Percentiles rank a stretch among this genome's conserved stretches.
phyloP scores from a whole-genome alignment of 1,139 yeast genomes.

The Taiozyma sp. region DNA sequence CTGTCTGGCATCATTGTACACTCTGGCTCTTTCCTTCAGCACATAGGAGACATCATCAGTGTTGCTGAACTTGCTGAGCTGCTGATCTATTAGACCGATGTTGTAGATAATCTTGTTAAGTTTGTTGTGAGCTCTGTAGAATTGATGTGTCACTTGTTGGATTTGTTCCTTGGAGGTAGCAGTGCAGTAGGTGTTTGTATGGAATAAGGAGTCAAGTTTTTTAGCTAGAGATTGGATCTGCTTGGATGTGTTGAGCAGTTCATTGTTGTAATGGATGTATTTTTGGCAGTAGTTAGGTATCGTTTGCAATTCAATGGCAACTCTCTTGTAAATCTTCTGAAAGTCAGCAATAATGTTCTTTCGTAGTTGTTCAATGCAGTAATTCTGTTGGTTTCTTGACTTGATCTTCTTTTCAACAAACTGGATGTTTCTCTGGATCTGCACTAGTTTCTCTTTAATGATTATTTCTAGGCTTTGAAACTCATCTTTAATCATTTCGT shows the following conservation, averaged over 20 bases:
- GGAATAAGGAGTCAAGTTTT: constrained; percentile 1
- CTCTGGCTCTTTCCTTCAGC: constrained; percentile 23
- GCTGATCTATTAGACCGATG: constrained; percentile 9
- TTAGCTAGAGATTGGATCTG: neutral
- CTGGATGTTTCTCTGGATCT: constrained; percentile 15
- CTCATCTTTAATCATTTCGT: constrained; percentile 12
- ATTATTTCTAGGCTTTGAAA: constrained; percentile 7
- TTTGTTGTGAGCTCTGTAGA: constrained; percentile 5
- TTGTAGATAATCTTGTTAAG: constrained; percentile 12
- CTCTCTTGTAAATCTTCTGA: constrained; percentile 11
- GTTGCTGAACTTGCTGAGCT: constrained; percentile 9
- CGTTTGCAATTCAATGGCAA: constrained; percentile 2
- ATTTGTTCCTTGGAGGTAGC: constrained; percentile 4
- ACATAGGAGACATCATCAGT: constrained; percentile 21
- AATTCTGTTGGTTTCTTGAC: constrained; percentile 11
- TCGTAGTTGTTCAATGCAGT: constrained; percentile 18
- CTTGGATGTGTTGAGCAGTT: neutral
- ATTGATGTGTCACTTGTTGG: constrained; percentile 1
- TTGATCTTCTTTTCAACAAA: constrained; percentile 17
- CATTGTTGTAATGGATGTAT: constrained; percentile 1
- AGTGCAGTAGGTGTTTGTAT: constrained; percentile 1
- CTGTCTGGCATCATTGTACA: constrained; percentile 24
- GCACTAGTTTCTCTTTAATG: constrained; percentile 17
- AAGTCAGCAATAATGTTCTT: constrained; percentile 15
- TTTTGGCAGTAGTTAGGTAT: constrained; percentile 1